A percentile compares a stretch with the other conserved stretches of the same genome.
Conservation (phyloP, 2,329 filamentous ascomycete genomes). For the Pseudopyrenochaeta lycopersici region DNA sequence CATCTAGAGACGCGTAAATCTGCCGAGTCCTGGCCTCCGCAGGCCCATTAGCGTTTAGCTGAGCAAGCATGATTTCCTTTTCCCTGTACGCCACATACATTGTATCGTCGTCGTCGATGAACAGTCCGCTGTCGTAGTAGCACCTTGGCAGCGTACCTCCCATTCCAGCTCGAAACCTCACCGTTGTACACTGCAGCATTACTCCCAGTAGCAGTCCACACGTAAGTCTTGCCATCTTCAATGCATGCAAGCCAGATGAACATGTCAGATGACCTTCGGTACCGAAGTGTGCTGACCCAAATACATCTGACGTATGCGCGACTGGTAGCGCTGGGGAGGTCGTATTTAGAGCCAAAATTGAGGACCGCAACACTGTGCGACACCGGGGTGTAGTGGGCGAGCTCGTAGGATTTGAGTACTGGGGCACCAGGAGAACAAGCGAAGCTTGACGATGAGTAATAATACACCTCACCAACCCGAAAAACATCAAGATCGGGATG, state of each 20-base stretch:
- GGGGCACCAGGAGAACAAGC: constrained; percentile 67
- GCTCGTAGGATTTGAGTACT: constrained; percentile 63
- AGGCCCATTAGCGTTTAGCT: constrained; percentile 60
- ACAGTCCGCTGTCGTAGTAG: constrained; percentile 66
- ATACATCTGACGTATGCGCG: constrained; percentile 63
- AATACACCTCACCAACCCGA: constrained; percentile 60
- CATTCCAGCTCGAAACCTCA: constrained; percentile 47
- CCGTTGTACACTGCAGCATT: constrained; percentile 48
- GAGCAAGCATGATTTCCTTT: constrained; percentile 59
- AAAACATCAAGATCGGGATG: constrained; percentile 65
- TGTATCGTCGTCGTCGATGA: constrained; percentile 68
- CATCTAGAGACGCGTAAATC: constrained; percentile 54
- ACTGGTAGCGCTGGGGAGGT: constrained; percentile 52
- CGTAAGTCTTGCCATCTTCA: constrained; percentile 60
- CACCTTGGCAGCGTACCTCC: constrained; percentile 56
- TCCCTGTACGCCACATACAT: constrained; percentile 67
- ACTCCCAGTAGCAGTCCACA: constrained; percentile 60
- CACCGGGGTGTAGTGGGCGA: constrained; percentile 60
- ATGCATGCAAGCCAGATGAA: constrained; percentile 69
- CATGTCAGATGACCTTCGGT: constrained; percentile 57
- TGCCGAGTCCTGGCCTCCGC: constrained; percentile 55
- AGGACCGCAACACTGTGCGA: constrained; percentile 51
- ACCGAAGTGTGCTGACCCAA: constrained; percentile 65
- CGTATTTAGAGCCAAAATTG: constrained; percentile 56
- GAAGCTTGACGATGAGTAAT: constrained; percentile 66